Evolutionary conservation across 805 yeast species (phyloP).

Genomic region (Ogataea thermomethanolica): DNA sequence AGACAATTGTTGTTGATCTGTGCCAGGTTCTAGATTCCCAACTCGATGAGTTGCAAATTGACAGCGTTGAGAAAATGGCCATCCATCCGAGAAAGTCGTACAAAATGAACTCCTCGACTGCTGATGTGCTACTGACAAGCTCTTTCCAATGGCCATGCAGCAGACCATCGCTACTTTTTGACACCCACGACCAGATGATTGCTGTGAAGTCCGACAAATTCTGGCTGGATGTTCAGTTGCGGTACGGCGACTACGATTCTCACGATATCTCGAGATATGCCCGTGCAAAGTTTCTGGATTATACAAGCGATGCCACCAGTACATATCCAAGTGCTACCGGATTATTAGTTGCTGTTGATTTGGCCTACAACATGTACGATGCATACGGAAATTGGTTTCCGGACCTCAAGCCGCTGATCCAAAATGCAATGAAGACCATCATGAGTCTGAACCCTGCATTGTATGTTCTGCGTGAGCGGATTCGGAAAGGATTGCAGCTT

Average conservation of each 20-base stretch:
- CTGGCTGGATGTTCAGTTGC: conserved; percentile 93
- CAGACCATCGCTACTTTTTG: conserved; percentile 75
- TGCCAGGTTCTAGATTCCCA: conserved; percentile 91
- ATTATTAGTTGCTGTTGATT: conserved; percentile 81
- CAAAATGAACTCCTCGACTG: conserved; percentile 93
- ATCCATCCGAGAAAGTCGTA: conserved; percentile 97
- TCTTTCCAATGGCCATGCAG: conserved; percentile 80
- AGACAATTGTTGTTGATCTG: conserved; percentile 86
- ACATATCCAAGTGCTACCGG: conserved; percentile 94
- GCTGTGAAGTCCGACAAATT: conserved; percentile 62
- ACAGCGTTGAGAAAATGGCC: conserved; percentile 81
- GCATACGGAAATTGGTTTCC: conserved; percentile 98
- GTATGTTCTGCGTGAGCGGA: conserved; percentile 86
- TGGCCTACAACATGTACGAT: conserved; percentile 94
- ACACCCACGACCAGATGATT: conserved; percentile 60
- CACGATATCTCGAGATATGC: conserved; percentile 95
- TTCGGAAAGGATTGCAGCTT: conserved; percentile 88
- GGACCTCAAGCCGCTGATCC: conserved; percentile 85
- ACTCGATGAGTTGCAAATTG: conserved; percentile 76
- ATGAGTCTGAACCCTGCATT: conserved; percentile 95
- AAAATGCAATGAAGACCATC: conserved; percentile 87
- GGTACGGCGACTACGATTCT: conserved; percentile 97
- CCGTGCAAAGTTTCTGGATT: conserved; percentile 87
- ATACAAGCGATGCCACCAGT: conserved; percentile 81
- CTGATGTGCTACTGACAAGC: conserved; percentile 79